A percentile compares a stretch with the other conserved stretches of the same genome.
Evolutionary conservation across 2,329 filamentous ascomycete species (phyloP).

Genomic region (Aphanocladium album): DNA sequence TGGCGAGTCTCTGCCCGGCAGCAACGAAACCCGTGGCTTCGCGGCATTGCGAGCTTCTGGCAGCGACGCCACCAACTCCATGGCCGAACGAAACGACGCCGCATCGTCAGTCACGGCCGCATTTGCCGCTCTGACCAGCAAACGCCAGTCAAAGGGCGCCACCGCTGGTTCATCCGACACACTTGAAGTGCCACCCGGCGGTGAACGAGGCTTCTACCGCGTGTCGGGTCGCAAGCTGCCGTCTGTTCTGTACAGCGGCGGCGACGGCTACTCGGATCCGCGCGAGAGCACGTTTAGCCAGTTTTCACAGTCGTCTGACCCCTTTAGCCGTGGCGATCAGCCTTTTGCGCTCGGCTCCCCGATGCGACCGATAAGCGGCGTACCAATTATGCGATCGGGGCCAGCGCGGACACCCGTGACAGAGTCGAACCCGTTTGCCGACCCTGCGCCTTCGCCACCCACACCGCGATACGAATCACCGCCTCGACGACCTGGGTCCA

Average conservation of each 20-base stretch:
- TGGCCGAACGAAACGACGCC: constrained; percentile 40
- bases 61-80: constrained; percentile 23
- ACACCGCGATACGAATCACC: constrained; percentile 22
- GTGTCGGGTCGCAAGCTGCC: constrained; percentile 61
- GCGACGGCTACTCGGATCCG: constrained; percentile 57
- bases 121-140: constrained; percentile 41
- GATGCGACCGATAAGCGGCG: constrained; percentile 56
- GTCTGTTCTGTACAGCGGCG: constrained; percentile 56
- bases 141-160: constrained; percentile 23
- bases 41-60: constrained; percentile 19
- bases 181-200: constrained; percentile 30
- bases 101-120: constrained; percentile 41
- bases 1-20: constrained; percentile 17
- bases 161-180: constrained; percentile 5
- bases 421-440: constrained; percentile 46
- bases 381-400: constrained; percentile 59
- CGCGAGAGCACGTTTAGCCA: constrained; percentile 41
- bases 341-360: constrained; percentile 51
- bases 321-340: constrained; percentile 27
- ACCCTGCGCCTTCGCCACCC: constrained; percentile 27
- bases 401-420: constrained; percentile 59
- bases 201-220: constrained; percentile 58
- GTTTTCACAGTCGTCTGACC: constrained; percentile 45
- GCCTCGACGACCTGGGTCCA: constrained; percentile 19
- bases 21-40: constrained; percentile 22